phyloP scores from a whole-genome alignment of 495 filamentous ascomycete species.

The Lasiosphaeriaceae sp. region DNA sequence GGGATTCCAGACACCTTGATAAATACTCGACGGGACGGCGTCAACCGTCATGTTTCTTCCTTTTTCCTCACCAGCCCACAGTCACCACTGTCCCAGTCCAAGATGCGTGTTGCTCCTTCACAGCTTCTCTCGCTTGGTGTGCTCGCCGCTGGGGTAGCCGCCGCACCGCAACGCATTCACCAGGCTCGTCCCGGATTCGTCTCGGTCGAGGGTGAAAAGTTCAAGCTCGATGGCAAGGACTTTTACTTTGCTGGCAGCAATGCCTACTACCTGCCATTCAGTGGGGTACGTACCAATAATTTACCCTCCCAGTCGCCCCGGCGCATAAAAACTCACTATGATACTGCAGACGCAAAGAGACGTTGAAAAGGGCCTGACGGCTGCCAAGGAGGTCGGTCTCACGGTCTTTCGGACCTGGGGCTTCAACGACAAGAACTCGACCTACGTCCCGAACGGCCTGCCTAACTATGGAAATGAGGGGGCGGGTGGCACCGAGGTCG shows the following conservation, averaged over 20 bases:
- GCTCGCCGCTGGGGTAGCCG: conserved; percentile 4
- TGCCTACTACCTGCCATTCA: conserved; percentile 67
- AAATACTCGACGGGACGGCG: neutral
- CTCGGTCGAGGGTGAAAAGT: conserved; percentile 50
- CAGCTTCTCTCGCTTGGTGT: conserved; percentile 3
- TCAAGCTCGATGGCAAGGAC: conserved; percentile 60
- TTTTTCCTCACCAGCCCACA: neutral
- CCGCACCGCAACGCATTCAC: conserved; percentile 1
- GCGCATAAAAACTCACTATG: neutral
- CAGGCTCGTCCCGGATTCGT: conserved; percentile 39
- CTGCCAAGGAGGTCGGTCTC: conserved; percentile 51
- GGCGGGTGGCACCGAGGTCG: conserved; percentile 49
- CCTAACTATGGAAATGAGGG: conserved; percentile 47
- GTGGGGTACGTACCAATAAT: conserved; percentile 27
- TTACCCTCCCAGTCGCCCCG: neutral
- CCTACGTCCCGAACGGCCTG: conserved; percentile 33
- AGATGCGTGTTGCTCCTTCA: conserved; percentile 8
- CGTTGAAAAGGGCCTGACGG: conserved; percentile 55
- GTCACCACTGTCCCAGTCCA: neutral
- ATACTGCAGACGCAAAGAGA: conserved; percentile 47
- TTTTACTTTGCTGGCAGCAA: conserved; percentile 69
- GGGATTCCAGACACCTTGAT: neutral
- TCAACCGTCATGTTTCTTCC: neutral
- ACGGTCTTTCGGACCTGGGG: conserved; percentile 69
- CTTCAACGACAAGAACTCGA: conserved; percentile 54